Evolutionary conservation across 768 basidiomycete genomes (phyloP).

Genomic region (Mycena belliarum): DNA sequence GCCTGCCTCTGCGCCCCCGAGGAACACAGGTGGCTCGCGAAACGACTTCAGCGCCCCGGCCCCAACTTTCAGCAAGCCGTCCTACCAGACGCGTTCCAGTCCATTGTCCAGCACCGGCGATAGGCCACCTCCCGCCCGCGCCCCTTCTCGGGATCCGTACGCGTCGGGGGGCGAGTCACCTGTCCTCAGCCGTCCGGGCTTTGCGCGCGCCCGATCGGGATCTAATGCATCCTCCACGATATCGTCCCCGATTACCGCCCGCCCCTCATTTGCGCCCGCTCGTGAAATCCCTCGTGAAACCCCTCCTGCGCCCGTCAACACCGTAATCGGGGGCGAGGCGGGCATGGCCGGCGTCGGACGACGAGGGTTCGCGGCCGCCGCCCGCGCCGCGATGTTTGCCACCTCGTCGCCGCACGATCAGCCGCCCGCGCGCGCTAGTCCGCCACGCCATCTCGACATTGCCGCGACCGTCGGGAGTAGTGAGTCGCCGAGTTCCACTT

Average conservation of each 20-base stretch:
- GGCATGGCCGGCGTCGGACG: conserved; percentile 93
- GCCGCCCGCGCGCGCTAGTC: conserved; percentile 31
- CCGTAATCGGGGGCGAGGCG: conserved; percentile 73
- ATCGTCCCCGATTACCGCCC: conserved; percentile 27
- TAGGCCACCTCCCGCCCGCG: conserved; percentile 11
- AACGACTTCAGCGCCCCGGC: conserved; percentile 32
- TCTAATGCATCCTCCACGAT: conserved; percentile 26
- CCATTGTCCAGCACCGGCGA: conserved; percentile 30
- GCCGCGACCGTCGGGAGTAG: conserved; percentile 36
- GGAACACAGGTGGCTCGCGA: conserved; percentile 19
- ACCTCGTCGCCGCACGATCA: not conserved
- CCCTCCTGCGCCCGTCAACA: conserved; percentile 46
- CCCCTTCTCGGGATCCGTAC: conserved; percentile 15
- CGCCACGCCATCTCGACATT: conserved; percentile 49
- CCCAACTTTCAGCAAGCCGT: conserved; percentile 17
- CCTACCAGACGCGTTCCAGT: conserved; percentile 36
- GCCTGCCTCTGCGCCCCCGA: conserved; percentile 3
- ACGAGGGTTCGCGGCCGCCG: conserved; percentile 79
- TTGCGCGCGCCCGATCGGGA: conserved; percentile 20
- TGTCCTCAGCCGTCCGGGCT: conserved; percentile 27
- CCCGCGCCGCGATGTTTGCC: conserved; percentile 57
- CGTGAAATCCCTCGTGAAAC: conserved; percentile 18
- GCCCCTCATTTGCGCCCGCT: conserved; percentile 22
- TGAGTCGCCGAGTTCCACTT: conserved; percentile 29
- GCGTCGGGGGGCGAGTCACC: conserved; percentile 23